These are phyloP conservation scores for Micromonas pusilla DNA, from an alignment of 139 green algal genomes.

Conservation along the genomic window DNA sequence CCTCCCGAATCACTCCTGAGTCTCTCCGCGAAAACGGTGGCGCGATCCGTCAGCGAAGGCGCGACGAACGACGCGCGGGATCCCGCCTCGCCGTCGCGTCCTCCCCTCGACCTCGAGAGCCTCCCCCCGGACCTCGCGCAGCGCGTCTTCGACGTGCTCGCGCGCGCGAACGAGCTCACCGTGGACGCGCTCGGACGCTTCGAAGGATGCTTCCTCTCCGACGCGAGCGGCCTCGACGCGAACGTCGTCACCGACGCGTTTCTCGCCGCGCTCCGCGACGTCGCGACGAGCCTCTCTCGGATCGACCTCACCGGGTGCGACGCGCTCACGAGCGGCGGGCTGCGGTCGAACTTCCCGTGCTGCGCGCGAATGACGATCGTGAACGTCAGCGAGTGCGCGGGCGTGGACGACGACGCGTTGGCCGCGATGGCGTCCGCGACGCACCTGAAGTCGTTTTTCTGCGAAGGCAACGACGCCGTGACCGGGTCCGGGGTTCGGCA, in stretches of 20 bases:
- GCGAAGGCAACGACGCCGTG: not conserved
- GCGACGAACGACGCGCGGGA: not conserved
- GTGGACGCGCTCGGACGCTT: constrained; percentile 1
- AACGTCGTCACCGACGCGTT: not conserved
- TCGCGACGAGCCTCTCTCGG: not conserved
- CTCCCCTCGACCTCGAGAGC: constrained; percentile 9
- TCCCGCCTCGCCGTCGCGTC: no score
- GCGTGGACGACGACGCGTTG: constrained; percentile 21
- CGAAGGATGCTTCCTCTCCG: constrained; percentile 19
- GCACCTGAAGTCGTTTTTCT: not conserved
- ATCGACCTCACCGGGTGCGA: not conserved
- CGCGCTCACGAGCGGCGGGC: not conserved
- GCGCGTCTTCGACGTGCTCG: constrained; percentile 31
- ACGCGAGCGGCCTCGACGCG: not conserved
- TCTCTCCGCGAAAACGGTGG: no score
- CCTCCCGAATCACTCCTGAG: no score
- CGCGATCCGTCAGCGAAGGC: no score
- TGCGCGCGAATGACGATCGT: not conserved
- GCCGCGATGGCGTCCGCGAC: not conserved
- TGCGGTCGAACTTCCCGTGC: not conserved
- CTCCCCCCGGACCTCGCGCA: constrained; percentile 33
- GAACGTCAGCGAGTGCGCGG: constrained; percentile 4
- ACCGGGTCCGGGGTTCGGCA: not conserved
- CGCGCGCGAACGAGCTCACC: not conserved
- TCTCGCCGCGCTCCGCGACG: not conserved